Conservation (phyloP, 2,329 filamentous ascomycete genomes). For the Conoideocrella luteorostrata region DNA sequence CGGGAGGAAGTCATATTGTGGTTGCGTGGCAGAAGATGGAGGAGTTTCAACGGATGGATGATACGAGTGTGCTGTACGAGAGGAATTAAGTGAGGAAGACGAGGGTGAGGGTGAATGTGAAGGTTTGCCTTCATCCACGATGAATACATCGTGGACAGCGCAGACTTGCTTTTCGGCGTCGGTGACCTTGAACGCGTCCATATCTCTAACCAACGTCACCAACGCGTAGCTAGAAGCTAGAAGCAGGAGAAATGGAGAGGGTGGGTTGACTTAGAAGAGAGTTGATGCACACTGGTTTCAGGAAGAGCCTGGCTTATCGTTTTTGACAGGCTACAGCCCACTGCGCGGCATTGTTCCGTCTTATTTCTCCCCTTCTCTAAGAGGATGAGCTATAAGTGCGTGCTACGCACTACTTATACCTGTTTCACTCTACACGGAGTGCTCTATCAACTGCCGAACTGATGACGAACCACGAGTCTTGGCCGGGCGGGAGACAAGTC, state of each 20-base stretch:
- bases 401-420: constrained; percentile 1
- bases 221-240: neutral
- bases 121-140: neutral
- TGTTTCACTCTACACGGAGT: neutral
- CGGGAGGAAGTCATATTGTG: constrained; percentile 3
- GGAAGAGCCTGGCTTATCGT: neutral
- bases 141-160: neutral
- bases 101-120: too few relatives aligned
- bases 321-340: too few relatives aligned
- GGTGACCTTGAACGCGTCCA: neutral
- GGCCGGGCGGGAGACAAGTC: neutral
- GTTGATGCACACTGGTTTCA: neutral
- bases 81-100: neutral
- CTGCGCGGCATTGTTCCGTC: neutral
- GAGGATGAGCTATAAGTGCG: neutral
- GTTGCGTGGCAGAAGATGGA: constrained; percentile 7
- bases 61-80: neutral
- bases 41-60: neutral
- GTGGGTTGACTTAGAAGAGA: neutral
- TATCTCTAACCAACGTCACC: neutral
- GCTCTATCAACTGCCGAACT: neutral
- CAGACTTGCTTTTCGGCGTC: constrained; percentile 3
- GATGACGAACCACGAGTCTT: neutral
- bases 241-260: neutral
- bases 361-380: neutral